Base-by-base conservation (phyloP, 1,139 yeast genomes). In the Debaryomycetaceae sp. region DNA sequence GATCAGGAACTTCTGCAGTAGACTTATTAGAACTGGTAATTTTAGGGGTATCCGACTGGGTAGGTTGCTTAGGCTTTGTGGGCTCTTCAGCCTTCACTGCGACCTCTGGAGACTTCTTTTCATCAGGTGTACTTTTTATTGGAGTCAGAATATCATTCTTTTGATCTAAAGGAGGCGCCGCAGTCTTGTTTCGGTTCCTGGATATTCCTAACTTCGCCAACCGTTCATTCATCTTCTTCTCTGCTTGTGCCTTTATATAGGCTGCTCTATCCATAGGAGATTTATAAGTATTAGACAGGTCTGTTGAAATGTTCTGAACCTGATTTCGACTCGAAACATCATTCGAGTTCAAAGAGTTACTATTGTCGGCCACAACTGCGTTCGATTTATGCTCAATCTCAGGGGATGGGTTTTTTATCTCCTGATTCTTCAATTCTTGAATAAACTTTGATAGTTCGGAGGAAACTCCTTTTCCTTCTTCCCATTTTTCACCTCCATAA, bases 241-340 rank as follows among this genome's bases (percentile, higher is more conserved):
- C 88, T 0, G 98, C 98, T 57, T 88, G 96, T 9, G 93, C 96
- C 60, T 88, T 89, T 48, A 90, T 85, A 54, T 83, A 83, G 6
- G 91, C 91, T 6, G 95, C 79, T 52, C 97, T 76, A 46, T 88
- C 95, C 53, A 81, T 87, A 7, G 77, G 75, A 13, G 72, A 67
- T 20, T 54, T 62, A 53, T 69, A 71, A 7, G 56, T 54, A 34
- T 38, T 39, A 42, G 36, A 34, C 33, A 11, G 33, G 30, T 8
- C 36, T 37, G 14, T 22, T 9, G 7, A 14, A 39, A 39, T 41
- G 42, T 33, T 36, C 40, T 36, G 46, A 6, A 55, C 46, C 33
- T 44, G 11, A 9, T 9, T 14, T 11, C 17, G 38, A 35, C 11
- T 34, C 34, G 5, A n/a, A 22, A 36, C 24, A 8, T 36, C 38